Percentiles rank a stretch among this genome's conserved stretches.
Evolutionary conservation across 495 filamentous ascomycete genomes (phyloP).

Genomic region (Neurospora sp.): DNA sequence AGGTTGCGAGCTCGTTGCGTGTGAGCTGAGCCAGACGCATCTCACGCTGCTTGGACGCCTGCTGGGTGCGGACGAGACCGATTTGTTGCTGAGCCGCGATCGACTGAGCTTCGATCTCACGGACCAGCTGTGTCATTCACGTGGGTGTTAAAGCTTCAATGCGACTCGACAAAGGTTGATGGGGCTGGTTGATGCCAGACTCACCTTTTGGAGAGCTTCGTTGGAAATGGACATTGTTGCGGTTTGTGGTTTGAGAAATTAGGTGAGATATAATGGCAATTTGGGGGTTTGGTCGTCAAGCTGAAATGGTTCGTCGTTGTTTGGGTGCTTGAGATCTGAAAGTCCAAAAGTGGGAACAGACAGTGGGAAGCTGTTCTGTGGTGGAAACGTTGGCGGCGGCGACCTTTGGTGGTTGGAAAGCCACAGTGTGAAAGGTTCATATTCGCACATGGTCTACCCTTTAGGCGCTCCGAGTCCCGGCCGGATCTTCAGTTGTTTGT

Average conservation of each 20-base stretch:
- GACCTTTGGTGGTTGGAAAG: not conserved
- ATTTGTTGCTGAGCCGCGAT: conserved; percentile 86
- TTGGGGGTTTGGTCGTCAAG: not conserved
- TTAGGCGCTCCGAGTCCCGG: not conserved
- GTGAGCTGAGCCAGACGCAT: conserved; percentile 84
- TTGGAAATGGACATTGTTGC: conserved; percentile 85
- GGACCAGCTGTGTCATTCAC: conserved; percentile 55
- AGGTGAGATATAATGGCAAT: not conserved
- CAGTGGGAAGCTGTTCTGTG: not conserved
- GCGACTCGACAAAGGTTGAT: not conserved
- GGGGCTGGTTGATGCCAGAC: conserved; percentile 3
- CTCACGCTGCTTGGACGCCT: conserved; percentile 78
- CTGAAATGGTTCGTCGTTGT: not conserved
- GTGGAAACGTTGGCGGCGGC: not conserved
- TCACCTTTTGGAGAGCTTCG: conserved; percentile 88
- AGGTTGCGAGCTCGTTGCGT: conserved; percentile 62
- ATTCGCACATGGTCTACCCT: not conserved
- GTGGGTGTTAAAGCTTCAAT: not conserved
- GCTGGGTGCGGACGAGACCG: conserved; percentile 73
- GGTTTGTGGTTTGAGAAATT: no score
- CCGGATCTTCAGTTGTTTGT: not conserved
- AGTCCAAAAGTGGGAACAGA: not conserved
- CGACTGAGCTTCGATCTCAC: conserved; percentile 88
- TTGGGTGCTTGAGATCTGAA: not conserved
- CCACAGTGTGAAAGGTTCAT: not conserved